A percentile compares a stretch with the other conserved stretches of the same genome.
Evolutionary conservation across 2,329 filamentous ascomycete species (phyloP).

Genomic region (Trichophyton equinum): DNA sequence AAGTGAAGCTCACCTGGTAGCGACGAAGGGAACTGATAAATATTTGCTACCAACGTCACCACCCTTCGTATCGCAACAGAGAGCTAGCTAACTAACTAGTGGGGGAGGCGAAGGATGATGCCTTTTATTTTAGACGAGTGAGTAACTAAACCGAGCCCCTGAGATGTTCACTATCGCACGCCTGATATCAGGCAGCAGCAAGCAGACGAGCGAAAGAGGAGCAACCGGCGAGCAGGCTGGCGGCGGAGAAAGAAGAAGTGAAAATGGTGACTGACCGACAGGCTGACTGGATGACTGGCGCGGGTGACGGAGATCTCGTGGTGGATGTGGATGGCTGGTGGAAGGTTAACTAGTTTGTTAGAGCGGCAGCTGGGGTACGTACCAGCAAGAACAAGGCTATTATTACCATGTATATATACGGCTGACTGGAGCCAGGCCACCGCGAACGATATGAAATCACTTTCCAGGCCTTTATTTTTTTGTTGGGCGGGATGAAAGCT

Average conservation of each 20-base stretch:
- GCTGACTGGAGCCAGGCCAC: neutral
- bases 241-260: neutral
- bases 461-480: neutral
- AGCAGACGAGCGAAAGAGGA: neutral
- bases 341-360: neutral
- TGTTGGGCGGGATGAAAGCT: neutral
- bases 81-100: neutral
- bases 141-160: too few species aligned
- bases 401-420: neutral
- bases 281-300: neutral
- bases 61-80: neutral
- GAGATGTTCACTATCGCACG: neutral
- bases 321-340: neutral
- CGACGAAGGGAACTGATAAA: neutral
- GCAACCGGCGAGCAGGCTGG: neutral
- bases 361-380: neutral
- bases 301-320: neutral
- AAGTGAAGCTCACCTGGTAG: neutral
- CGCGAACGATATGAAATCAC: neutral
- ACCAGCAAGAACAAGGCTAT: neutral
- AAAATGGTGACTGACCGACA: too few species aligned
- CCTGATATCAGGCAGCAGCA: neutral
- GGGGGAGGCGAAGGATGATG: neutral
- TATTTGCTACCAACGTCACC: neutral
- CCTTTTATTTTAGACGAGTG: neutral